Evolutionary conservation across 306 rosid species (phyloP), one percentile per base, ranked within the genome.

Genomic region (Carpinus viminea): DNA sequence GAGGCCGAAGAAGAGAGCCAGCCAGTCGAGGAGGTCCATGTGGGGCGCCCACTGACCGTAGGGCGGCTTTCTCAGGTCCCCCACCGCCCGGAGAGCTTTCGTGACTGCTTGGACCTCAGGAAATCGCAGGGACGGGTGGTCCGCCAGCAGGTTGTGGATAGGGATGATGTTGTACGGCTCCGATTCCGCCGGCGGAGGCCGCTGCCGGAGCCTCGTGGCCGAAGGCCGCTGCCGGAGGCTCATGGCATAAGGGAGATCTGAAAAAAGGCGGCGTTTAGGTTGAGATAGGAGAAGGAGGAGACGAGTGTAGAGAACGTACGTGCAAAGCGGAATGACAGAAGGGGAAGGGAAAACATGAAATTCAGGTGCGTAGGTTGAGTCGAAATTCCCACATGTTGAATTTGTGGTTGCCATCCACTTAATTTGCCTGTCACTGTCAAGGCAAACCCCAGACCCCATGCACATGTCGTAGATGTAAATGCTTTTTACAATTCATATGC

Each of bases 1-100:
- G 76, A 95, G 92, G 0, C 97, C 92, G 56, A 95, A 95, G 84
- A 92, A 91, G 38, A 92, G 86, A 8, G 93, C 91, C 0, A 95
- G 91, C 98, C 98, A 95, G 76, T 95, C 98, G 1, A 95, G 92
- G 75, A 95, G 90, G 89, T 95, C 98, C 89, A 86, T 78, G 76
- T 86, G 84, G 2, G 76, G 61, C 0, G 76, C 91, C 98, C 98
- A 95, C 85, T 85, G 91, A 13, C 24, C 76, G 80, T 83, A 88
- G 0, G 96, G 98, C 3, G 97, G 98, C 2, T 84, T 80, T 0
- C 97, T 85, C 84, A 94, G 97, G 77, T 92, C 48, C 0, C 97
- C 97, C 1, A 92, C 97, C 18, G 97, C 52, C 1, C 81, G 83
- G 6, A 94, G 87, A 0, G 95, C 91, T 0, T 95, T 89, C 0